These are phyloP conservation scores for Thoreauomyces humboldtii DNA, from an alignment of 192 early-diverging fungal species.

Conservation along the genomic window DNA sequence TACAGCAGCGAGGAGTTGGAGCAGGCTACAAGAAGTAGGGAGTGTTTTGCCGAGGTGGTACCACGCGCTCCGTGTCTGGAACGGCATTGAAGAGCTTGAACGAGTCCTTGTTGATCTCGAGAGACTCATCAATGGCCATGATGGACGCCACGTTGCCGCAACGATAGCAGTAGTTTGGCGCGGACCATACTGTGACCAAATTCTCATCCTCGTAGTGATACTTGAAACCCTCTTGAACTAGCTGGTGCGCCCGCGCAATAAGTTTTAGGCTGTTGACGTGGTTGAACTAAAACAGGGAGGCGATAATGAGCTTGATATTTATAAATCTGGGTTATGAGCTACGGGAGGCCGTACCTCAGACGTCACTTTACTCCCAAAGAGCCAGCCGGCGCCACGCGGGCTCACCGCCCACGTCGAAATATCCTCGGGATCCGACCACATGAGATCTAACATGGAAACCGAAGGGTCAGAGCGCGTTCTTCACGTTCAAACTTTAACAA, in stretches of 20 bases:
- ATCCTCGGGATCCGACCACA: conserved; percentile 97
- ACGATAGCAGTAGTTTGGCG: conserved; percentile 65
- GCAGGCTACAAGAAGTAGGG: conserved; percentile 57
- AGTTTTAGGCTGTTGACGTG: conserved; percentile 87
- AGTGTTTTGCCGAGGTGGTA: conserved; percentile 44
- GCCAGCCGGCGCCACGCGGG: conserved; percentile 91
- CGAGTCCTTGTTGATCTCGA: conserved; percentile 74
- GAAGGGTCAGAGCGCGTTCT: no score
- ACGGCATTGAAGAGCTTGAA: conserved; percentile 98
- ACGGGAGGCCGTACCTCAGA: conserved; percentile 68
- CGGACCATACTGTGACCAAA: conserved; percentile 92
- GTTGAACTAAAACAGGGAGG: conserved; percentile 64
- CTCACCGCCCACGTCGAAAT: conserved; percentile 89
- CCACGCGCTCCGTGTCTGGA: conserved; percentile 79
- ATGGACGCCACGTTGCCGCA: conserved; percentile 65
- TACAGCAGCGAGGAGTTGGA: no score
- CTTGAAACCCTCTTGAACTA: conserved; percentile 98
- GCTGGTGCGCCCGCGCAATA: conserved; percentile 94
- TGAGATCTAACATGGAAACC: conserved; percentile 62
- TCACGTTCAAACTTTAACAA: no score
- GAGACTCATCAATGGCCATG: conserved; percentile 59
- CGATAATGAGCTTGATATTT: not conserved
- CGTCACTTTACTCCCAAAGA: conserved; percentile 93
- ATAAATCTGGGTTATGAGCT: no score
- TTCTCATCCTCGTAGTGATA: conserved; percentile 91